A percentile compares a stretch with the other conserved stretches of the same genome.
These are phyloP conservation scores for Rhinocladiella similis DNA, from an alignment of 2,329 filamentous ascomycete species.

Conservation along the genomic window DNA sequence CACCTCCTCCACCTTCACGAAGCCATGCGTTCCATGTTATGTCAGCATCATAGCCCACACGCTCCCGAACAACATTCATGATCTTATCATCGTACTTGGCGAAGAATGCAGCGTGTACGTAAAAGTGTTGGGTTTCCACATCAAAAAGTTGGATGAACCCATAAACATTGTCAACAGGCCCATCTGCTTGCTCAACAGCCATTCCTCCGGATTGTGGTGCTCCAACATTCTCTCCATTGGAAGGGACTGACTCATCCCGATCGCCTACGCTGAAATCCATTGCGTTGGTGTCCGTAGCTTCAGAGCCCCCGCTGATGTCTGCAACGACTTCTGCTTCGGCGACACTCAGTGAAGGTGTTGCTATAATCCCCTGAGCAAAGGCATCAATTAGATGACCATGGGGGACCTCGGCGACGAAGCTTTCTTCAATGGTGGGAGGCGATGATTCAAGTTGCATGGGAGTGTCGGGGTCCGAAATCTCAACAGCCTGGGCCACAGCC, in stretches of 20 bases:
- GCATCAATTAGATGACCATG: constrained; percentile 27
- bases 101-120: constrained; percentile 43
- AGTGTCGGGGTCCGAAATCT: constrained; percentile 16
- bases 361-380: constrained; percentile 3
- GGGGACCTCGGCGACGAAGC: constrained; percentile 11
- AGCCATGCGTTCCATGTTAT: constrained; percentile 47
- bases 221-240: constrained; percentile 4
- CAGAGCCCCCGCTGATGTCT: constrained; percentile 28
- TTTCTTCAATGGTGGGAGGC: constrained; percentile 18
- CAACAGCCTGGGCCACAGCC: constrained; percentile 2
- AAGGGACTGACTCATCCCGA: background rate
- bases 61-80: constrained; percentile 41
- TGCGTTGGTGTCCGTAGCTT: constrained; percentile 6
- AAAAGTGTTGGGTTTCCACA: constrained; percentile 46
- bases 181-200: constrained; percentile 1
- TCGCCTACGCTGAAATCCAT: too few species aligned
- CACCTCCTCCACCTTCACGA: constrained; percentile 35
- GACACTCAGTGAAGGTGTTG: too few species aligned
- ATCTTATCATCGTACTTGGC: constrained; percentile 42
- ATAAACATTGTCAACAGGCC: constrained; percentile 36
- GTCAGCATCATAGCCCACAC: constrained; percentile 38
- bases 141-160: constrained; percentile 56
- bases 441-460: constrained; percentile 17
- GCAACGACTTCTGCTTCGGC: constrained; percentile 25
- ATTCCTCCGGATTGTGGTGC: constrained; percentile 6